phyloP scores from a whole-genome alignment of 2,329 filamentous ascomycete species.

The Botrytis porri region DNA sequence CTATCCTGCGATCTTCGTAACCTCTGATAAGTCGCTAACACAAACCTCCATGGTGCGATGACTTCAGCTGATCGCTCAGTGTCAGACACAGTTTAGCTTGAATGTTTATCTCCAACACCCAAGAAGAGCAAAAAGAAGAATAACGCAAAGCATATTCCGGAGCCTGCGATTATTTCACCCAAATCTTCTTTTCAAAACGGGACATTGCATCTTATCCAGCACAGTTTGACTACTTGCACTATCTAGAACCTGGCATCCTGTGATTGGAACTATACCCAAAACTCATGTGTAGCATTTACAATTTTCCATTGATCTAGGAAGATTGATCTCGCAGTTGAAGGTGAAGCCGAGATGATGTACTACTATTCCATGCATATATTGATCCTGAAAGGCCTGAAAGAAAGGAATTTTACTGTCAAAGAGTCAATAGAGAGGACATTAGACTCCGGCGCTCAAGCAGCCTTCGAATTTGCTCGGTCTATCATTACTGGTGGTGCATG shows the following conservation, averaged over 20 bases:
- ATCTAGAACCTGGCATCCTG: rapidly evolving
- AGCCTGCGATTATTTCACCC: too few relatives aligned
- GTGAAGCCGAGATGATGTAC: too few relatives aligned
- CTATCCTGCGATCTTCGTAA: not conserved
- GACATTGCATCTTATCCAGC: rapidly evolving
- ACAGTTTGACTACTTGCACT: rapidly evolving
- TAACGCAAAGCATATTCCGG: rapidly evolving
- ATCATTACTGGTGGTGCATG: not conserved
- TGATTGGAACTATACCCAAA: rapidly evolving
- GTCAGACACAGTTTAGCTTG: not conserved
- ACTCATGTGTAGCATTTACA: not conserved
- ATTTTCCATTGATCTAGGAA: not conserved
- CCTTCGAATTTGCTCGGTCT: not conserved
- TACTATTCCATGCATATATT: rapidly evolving
- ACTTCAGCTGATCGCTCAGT: not conserved
- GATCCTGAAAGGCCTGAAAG: not conserved
- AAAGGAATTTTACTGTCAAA: not conserved
- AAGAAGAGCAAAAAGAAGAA: not conserved
- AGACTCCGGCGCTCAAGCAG: not conserved
- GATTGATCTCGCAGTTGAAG: rapidly evolving
- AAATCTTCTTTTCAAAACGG: not conserved
- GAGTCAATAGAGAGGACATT: not conserved
- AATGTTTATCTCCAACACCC: too few relatives aligned
- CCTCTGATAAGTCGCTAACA: not conserved
- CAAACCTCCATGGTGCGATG: not conserved